Percentiles rank a stretch among this genome's conserved stretches.
These are phyloP conservation scores for Aegilops sharonensis DNA, from an alignment of 176 grass and related monocot genomes.

Conservation along the genomic window DNA sequence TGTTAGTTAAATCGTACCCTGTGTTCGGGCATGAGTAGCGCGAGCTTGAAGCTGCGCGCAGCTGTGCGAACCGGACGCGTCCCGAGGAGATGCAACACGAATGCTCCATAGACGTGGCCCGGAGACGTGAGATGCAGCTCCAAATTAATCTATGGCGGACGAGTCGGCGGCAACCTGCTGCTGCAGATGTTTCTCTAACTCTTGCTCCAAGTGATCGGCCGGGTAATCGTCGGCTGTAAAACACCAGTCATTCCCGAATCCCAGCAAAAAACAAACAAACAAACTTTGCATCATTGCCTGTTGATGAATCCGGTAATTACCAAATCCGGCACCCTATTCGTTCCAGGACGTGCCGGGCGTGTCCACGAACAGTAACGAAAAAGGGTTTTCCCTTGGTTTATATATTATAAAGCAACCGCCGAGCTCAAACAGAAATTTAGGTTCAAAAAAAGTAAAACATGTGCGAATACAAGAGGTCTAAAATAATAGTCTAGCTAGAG, in stretches of 20 bases:
- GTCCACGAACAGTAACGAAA: too few species aligned
- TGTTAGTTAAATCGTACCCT: not conserved
- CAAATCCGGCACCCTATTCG: too few species aligned
- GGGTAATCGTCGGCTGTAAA: too few species aligned
- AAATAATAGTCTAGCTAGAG: too few species aligned
- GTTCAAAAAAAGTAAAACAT: too few species aligned
- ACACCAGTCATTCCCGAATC: not conserved
- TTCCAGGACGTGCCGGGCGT: too few species aligned
- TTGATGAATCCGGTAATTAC: not conserved
- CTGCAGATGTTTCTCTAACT: not conserved
- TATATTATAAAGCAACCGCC: too few species aligned
- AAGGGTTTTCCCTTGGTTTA: too few species aligned
- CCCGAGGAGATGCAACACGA: too few species aligned
- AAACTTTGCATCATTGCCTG: not conserved
- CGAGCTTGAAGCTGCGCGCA: not conserved
- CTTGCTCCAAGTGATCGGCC: not conserved
- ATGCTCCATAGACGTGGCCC: too few species aligned
- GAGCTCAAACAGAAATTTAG: too few species aligned
- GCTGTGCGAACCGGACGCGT: not conserved
- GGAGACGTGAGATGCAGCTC: not conserved
- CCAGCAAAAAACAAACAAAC: not conserved
- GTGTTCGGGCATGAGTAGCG: not conserved
- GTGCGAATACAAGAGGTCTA: too few species aligned
- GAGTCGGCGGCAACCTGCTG: not conserved
- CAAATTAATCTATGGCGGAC: not conserved